Evolutionary conservation across 1,139 yeast genomes (phyloP).

Genomic region (Sugiyamaella sp.): DNA sequence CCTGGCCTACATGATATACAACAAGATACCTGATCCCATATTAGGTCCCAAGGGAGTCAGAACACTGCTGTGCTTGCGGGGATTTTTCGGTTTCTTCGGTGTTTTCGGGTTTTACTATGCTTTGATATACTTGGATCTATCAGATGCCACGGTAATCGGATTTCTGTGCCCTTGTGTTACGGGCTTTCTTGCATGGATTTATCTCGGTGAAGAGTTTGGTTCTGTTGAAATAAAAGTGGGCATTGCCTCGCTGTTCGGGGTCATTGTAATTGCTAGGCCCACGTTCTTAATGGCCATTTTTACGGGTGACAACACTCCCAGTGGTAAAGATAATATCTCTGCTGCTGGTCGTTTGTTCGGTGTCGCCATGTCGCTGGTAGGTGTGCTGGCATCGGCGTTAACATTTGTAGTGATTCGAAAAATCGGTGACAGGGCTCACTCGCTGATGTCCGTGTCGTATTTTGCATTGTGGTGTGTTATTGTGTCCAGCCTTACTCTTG

Average conservation of each 20-base stretch:
- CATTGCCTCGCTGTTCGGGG: slow-evolving; percentile 70
- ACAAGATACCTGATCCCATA: slow-evolving; percentile 60
- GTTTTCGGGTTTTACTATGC: slow-evolving; percentile 78
- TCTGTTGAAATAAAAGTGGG: slow-evolving; percentile 70
- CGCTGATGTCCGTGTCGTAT: slow-evolving; percentile 75
- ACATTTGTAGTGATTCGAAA: slow-evolving; percentile 74
- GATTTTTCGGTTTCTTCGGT: slow-evolving; percentile 75
- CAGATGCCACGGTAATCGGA: slow-evolving; percentile 78
- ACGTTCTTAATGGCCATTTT: slow-evolving; percentile 53
- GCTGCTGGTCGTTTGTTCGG: slow-evolving; percentile 47
- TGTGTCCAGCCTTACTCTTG: slow-evolving; percentile 58
- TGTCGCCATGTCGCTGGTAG: slow-evolving; percentile 63
- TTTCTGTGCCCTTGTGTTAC: slow-evolving; percentile 79
- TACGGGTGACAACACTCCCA: slow-evolving; percentile 17
- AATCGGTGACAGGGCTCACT: slow-evolving; percentile 79
- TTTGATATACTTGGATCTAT: slow-evolving; percentile 70
- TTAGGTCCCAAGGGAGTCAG: slow-evolving; percentile 70
- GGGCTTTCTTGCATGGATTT: slow-evolving; percentile 69
- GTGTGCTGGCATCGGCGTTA: slow-evolving; percentile 69
- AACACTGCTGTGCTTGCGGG: slow-evolving; percentile 60
- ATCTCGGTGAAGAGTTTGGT: slow-evolving; percentile 70
- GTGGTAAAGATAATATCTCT: slow-evolving; percentile 18
- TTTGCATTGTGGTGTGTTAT: slow-evolving; percentile 65
- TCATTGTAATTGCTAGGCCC: slow-evolving; percentile 80
- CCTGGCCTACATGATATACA: slow-evolving; percentile 53